Conservation (phyloP, 805 yeast species). For the Candida silvicultrix region DNA sequence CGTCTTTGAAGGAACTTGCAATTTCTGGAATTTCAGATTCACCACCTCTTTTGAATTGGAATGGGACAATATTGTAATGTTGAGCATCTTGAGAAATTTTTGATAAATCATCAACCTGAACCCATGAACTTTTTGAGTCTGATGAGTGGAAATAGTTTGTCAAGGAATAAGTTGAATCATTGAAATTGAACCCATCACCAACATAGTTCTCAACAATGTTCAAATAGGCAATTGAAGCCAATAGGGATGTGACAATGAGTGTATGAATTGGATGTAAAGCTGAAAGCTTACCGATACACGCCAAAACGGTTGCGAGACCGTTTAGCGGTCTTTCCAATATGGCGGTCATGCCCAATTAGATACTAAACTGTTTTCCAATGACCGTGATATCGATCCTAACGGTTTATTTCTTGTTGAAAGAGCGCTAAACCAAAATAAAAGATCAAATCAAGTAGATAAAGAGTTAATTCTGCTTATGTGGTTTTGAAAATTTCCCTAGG, state of each 20-base stretch:
- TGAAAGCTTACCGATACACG: constrained; percentile 44
- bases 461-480: not conserved
- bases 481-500: not conserved
- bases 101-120: constrained; percentile 35
- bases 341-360: not conserved
- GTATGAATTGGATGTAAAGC: constrained; percentile 87
- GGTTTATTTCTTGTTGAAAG: not conserved
- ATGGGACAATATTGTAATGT: constrained; percentile 46
- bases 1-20: constrained; percentile 32
- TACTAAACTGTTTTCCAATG: not conserved
- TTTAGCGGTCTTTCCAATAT: constrained; percentile 25
- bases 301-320: constrained; percentile 31
- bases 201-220: constrained; percentile 64
- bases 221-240: constrained; percentile 78
- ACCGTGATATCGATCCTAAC: not conserved
- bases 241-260: constrained; percentile 59
- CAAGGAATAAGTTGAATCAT: constrained; percentile 25
- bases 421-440: not conserved
- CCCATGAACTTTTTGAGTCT: constrained; percentile 38
- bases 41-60: constrained; percentile 46
- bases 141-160: constrained; percentile 32
- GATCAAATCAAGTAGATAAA: too few relatives aligned
- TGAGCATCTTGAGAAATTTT: constrained; percentile 30
- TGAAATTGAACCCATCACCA: constrained; percentile 23
- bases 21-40: constrained; percentile 35